These are phyloP conservation scores for Begonia fuchsioides DNA, from an alignment of 306 rosid genomes.

Conservation along the genomic window DNA sequence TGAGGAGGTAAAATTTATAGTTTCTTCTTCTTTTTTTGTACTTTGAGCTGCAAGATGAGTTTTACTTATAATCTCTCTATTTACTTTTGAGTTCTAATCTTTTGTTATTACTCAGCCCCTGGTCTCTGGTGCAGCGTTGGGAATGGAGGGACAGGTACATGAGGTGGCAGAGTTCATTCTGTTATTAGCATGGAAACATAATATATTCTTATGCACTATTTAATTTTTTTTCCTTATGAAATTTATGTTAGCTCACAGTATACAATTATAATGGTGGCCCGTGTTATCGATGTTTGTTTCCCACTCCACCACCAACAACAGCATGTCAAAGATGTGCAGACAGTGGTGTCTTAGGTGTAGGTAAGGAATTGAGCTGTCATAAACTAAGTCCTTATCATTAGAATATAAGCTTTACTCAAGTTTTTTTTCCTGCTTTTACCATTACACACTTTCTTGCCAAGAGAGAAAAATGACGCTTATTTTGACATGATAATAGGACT, in stretches of 20 bases:
- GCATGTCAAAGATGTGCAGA: constrained; percentile 97
- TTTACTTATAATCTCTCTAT: not conserved
- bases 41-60: not conserved
- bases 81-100: not conserved
- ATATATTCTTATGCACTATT: too few species aligned
- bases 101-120: constrained; percentile 60
- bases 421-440: too few species aligned
- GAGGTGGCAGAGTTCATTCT: constrained; percentile 3
- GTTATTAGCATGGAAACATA: not conserved
- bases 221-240: not conserved
- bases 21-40: not conserved
- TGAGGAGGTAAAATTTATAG: too few species aligned
- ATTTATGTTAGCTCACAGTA: constrained; percentile 58
- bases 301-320: constrained; percentile 83
- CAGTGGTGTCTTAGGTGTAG: constrained; percentile 89
- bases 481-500: too few species aligned
- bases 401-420: too few species aligned
- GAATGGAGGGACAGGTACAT: constrained; percentile 96
- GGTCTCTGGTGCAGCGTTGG: constrained; percentile 94
- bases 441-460: too few species aligned
- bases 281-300: constrained; percentile 87
- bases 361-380: constrained; percentile 19
- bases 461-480: too few species aligned
- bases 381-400: too few species aligned
- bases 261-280: constrained; percentile 82